phyloP scores from a whole-genome alignment of 768 basidiomycete genomes.

The Tulasnella sp. region DNA sequence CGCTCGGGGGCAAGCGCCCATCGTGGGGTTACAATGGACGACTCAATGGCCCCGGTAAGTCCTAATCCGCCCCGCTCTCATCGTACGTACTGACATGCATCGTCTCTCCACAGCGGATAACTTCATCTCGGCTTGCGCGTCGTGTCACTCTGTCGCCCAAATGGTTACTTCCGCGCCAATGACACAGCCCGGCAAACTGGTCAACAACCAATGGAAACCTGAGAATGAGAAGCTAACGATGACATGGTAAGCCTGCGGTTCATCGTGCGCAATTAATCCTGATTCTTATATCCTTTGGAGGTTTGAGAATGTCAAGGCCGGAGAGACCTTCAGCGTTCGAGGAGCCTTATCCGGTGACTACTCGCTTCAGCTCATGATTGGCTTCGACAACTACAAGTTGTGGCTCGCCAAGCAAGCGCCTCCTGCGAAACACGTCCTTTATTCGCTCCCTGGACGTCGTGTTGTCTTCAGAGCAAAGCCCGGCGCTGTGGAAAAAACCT shows the following conservation, averaged over 20 bases:
- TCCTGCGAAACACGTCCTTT: not conserved
- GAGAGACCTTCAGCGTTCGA: not conserved
- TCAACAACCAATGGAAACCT: not conserved
- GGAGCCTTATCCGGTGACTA: not conserved
- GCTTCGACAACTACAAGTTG: not conserved
- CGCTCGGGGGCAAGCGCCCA: not conserved
- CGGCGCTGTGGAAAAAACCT: not conserved
- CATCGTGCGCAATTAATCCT: not conserved
- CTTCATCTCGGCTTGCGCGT: not conserved
- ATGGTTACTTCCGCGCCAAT: not conserved
- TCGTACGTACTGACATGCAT: too few species aligned
- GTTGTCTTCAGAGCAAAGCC: not conserved
- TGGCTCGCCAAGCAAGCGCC: not conserved
- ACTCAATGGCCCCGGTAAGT: constrained; percentile 2
- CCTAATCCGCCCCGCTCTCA: too few species aligned
- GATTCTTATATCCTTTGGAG: not conserved
- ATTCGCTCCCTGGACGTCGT: not conserved
- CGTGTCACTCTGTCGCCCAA: constrained; percentile 7
- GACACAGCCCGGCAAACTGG: not conserved
- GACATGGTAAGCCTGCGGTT: not conserved
- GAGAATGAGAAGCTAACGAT: constrained; percentile 7
- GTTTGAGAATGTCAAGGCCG: constrained; percentile 3
- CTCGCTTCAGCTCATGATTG: constrained; percentile 6
- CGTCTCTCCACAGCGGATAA: too few species aligned
- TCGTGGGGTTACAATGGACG: constrained; percentile 13